A percentile compares a stretch with the other conserved stretches of the same genome.
Evolutionary conservation across 768 basidiomycete species (phyloP).

Genomic region (Fomitopsis serialis): DNA sequence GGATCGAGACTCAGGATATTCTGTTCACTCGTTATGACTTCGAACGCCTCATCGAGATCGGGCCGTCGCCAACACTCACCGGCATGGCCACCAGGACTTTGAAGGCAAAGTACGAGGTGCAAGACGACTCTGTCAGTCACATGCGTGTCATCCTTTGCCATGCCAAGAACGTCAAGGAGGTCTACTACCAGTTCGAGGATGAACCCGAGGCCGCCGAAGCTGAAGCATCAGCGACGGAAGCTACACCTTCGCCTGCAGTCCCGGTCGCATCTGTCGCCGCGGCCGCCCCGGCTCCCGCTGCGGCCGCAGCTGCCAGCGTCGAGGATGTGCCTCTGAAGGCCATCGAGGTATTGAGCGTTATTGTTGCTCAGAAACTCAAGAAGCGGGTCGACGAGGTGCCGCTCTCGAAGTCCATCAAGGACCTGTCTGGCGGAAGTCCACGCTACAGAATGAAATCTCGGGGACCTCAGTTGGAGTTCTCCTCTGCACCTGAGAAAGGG

Average conservation of each 20-base stretch:
- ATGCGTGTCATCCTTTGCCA: slow-evolving; percentile 84
- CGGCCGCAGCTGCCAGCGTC: slow-evolving; percentile 65
- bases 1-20: slow-evolving; percentile 98
- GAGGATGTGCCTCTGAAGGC: slow-evolving; percentile 93
- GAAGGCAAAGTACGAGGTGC: slow-evolving; percentile 88
- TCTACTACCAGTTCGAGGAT: slow-evolving; percentile 97
- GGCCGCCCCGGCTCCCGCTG: slow-evolving; percentile 40
- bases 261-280: slow-evolving; percentile 37
- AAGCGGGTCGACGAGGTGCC: slow-evolving; percentile 89
- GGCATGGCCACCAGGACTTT: slow-evolving; percentile 91
- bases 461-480: slow-evolving; percentile 92
- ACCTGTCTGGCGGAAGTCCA: slow-evolving; percentile 99
- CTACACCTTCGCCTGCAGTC: slow-evolving; percentile 31
- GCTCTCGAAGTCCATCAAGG: slow-evolving; percentile 92
- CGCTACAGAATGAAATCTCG: slow-evolving; percentile 98
- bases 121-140: slow-evolving; percentile 80
- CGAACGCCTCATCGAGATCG: slow-evolving; percentile 92
- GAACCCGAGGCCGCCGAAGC: slow-evolving; percentile 45
- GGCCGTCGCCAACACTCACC: slow-evolving; percentile 92
- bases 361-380: slow-evolving; percentile 98
- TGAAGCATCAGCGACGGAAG: slow-evolving; percentile 23
- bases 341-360: slow-evolving; percentile 75
- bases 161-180: slow-evolving; percentile 93
- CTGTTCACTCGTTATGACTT: slow-evolving; percentile 84
- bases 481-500: slow-evolving; percentile 94